These are phyloP conservation scores for Chaetothyriales sp. DNA, from an alignment of 2,329 filamentous ascomycete species.

Conservation along the genomic window DNA sequence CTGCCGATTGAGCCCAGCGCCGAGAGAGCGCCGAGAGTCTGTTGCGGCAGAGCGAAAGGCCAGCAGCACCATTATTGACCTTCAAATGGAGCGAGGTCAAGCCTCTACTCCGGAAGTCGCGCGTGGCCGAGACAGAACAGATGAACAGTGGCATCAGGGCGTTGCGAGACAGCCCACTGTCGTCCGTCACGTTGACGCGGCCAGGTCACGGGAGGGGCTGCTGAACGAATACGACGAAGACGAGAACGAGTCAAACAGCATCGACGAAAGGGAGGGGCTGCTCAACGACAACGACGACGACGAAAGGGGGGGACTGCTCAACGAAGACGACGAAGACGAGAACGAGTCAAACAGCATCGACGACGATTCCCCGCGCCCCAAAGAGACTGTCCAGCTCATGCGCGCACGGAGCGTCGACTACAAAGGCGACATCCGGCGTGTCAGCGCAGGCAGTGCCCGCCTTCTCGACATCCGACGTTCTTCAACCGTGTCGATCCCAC, in stretches of 20 bases:
- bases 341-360: slow-evolving; percentile 15
- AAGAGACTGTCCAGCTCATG: slow-evolving; percentile 7
- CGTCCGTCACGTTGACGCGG: slow-evolving; percentile 44
- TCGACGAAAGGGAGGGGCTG: slow-evolving; percentile 40
- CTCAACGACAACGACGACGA: no score
- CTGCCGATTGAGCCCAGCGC: slow-evolving; percentile 38
- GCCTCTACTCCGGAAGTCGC: slow-evolving; percentile 8
- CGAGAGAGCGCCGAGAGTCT: slow-evolving; percentile 30
- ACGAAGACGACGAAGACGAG: slow-evolving; percentile 10
- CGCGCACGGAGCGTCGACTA: slow-evolving; percentile 60
- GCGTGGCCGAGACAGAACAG: slow-evolving; percentile 10
- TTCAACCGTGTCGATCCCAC: slow-evolving; percentile 23
- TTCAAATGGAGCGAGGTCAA: slow-evolving; percentile 42
- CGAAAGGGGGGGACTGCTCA: slow-evolving; percentile 39
- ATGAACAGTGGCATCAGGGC: slow-evolving; percentile 37
- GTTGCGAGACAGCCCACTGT: slow-evolving; percentile 49
- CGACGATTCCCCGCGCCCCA: slow-evolving; percentile 17
- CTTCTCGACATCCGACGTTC: slow-evolving; percentile 52
- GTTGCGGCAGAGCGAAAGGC: slow-evolving; percentile 22
- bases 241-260: slow-evolving; percentile 14
- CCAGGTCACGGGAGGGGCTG: slow-evolving; percentile 47
- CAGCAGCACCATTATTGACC: slow-evolving; percentile 40
- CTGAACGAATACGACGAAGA: slow-evolving; percentile 20
- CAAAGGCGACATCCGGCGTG: slow-evolving; percentile 52
- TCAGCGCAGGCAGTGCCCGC: slow-evolving; percentile 66